Evolutionary conservation across 2,329 filamentous ascomycete species (phyloP).

Genomic region (Capronia americana): DNA sequence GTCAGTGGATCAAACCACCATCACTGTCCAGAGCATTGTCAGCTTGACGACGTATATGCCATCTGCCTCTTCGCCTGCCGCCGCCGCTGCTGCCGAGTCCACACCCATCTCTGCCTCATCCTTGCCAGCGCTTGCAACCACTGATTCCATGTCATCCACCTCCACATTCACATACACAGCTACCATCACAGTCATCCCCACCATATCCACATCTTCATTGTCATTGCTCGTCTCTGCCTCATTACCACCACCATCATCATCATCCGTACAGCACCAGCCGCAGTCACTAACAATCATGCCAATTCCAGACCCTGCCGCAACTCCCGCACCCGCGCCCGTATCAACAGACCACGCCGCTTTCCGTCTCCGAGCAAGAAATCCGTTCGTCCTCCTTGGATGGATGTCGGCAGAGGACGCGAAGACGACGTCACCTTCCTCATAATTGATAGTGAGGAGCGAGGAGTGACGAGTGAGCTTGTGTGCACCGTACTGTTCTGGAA

Average conservation of each 20-base stretch:
- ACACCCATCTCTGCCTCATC: not conserved
- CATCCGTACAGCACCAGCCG: not conserved
- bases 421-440: not conserved
- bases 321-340: conserved; percentile 9
- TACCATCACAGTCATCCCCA: conserved; percentile 6
- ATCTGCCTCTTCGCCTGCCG: not conserved
- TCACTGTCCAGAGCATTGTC: conserved; percentile 11
- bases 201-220: not conserved
- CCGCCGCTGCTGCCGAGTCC: not conserved
- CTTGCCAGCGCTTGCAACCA: not conserved
- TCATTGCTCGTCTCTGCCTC: not conserved
- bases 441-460: not conserved
- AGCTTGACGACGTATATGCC: conserved; percentile 10
- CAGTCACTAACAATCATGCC: conserved; percentile 13
- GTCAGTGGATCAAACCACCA: not conserved
- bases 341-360: conserved; percentile 18
- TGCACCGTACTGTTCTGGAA: not conserved
- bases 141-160: not conserved
- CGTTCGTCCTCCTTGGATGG: conserved; percentile 16
- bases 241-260: not conserved
- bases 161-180: conserved; percentile 12
- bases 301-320: conserved; percentile 7
- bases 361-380: conserved; percentile 16
- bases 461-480: not conserved
- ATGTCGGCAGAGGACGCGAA: conserved; percentile 6